These are phyloP conservation scores for rapeseed (Brassica napus) DNA, from an alignment of 345 rosid species.

Conservation along the genomic window Da-Ae NC_063442.1:5856501-5857000, in stretches of 20 bases:
- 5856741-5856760: constrained; percentile 35
- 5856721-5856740: constrained; percentile 58
- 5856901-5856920: constrained; percentile 17
- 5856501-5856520: background rate
- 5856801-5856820: constrained; percentile 55
- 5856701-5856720: constrained; percentile 66
- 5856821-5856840: constrained; percentile 33
- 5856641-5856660: background rate
- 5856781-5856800: constrained; percentile 44
- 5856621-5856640: background rate
- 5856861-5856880: constrained; percentile 13
- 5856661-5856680: background rate
- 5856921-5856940: constrained; percentile 24
- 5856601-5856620: background rate
- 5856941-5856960: constrained; percentile 23
- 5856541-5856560: background rate
- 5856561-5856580: background rate
- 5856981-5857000: constrained; percentile 25
- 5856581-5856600: background rate
- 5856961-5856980: background rate
- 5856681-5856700: background rate
- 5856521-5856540: background rate
- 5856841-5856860: constrained; percentile 35
- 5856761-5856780: constrained; percentile 37
- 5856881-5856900: constrained; percentile 24